These are phyloP conservation scores for Grosmannia huntii DNA, from an alignment of 2,329 filamentous ascomycete genomes.

Conservation along the genomic window DNA sequence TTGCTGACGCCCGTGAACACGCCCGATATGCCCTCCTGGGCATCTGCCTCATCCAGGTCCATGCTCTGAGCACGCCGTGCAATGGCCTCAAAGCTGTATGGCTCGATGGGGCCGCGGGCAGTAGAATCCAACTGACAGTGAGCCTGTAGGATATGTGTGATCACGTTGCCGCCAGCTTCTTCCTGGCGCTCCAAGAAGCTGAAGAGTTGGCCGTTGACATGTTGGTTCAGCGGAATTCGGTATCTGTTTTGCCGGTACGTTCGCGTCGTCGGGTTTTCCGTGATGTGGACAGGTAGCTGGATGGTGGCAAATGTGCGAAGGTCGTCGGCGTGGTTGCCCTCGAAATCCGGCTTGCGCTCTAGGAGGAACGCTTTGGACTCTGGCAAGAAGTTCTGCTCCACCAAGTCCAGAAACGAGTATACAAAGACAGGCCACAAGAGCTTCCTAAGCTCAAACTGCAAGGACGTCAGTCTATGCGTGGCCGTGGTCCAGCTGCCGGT, in stretches of 20 bases:
- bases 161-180: constrained; percentile 64
- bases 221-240: constrained; percentile 74
- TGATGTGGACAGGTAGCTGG: constrained; percentile 63
- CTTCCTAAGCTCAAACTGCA: constrained; percentile 70
- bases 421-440: constrained; percentile 90
- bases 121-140: constrained; percentile 47
- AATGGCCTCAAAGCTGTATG: constrained; percentile 49
- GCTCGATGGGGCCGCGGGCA: constrained; percentile 48
- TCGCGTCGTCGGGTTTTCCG: constrained; percentile 64
- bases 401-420: constrained; percentile 76
- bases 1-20: constrained; percentile 50
- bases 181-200: constrained; percentile 82
- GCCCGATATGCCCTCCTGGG: constrained; percentile 52
- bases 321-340: constrained; percentile 68
- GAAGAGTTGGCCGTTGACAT: constrained; percentile 70
- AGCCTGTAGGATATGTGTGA: constrained; percentile 58
- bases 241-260: constrained; percentile 82
- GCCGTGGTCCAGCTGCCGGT: neutral
- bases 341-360: constrained; percentile 54
- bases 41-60: constrained; percentile 50
- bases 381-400: constrained; percentile 55
- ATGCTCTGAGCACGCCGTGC: constrained; percentile 44
- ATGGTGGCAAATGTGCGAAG: constrained; percentile 63
- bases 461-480: constrained; percentile 6
- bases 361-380: constrained; percentile 66